Evolutionary conservation across 257 asterid species (phyloP).

Genomic region (Anisodus tanguticus): DNA sequence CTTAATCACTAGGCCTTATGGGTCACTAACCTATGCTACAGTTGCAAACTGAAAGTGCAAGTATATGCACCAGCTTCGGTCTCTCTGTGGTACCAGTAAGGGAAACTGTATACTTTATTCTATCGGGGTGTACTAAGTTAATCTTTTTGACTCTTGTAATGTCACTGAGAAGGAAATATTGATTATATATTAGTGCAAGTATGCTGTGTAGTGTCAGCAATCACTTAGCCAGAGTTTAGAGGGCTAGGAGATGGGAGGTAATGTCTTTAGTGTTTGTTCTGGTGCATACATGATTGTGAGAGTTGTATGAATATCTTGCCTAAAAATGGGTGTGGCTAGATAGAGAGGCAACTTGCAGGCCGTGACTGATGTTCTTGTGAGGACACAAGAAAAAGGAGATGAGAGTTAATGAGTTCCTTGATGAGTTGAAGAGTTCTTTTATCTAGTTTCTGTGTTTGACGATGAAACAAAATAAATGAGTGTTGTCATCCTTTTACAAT

Average conservation of each 20-base stretch:
- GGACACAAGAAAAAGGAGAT: slow-evolving; percentile 4
- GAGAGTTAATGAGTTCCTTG: slow-evolving; percentile 3
- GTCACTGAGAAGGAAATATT: background rate
- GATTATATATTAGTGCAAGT: slow-evolving; percentile 12
- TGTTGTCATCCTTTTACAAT: background rate
- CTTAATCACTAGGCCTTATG: background rate
- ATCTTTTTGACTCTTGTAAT: slow-evolving; percentile 17
- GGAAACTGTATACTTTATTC: background rate
- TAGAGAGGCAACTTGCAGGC: slow-evolving; percentile 11
- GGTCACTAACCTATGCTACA: background rate
- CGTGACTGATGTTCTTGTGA: background rate
- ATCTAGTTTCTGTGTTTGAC: background rate
- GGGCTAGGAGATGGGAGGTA: background rate
- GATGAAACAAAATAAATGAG: background rate
- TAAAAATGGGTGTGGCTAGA: background rate
- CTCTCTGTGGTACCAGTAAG: slow-evolving; percentile 6
- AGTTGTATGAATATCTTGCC: background rate
- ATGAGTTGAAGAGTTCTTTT: slow-evolving; percentile 20
- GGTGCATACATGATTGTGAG: background rate
- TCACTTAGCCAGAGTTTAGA: background rate
- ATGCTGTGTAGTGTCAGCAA: background rate
- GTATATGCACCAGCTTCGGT: slow-evolving; percentile 6
- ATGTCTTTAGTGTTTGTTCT: background rate
- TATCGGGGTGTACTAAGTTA: background rate
- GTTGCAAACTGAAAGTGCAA: slow-evolving; percentile 9